Conservation (phyloP, 2,329 filamentous ascomycete genomes). For the Aspergillus unguis region DNA sequence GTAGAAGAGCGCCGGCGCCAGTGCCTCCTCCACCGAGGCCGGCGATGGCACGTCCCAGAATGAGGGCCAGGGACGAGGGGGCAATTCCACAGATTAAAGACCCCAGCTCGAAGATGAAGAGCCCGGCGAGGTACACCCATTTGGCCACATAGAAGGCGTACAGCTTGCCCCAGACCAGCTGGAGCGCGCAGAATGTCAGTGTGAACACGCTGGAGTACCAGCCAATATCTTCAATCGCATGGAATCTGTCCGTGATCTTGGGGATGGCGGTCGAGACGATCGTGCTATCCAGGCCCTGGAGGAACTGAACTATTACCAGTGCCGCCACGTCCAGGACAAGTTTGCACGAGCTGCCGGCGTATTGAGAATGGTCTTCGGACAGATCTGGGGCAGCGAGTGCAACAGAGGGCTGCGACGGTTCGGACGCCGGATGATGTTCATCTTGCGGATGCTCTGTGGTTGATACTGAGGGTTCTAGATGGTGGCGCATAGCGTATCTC, state of each 20-base stretch:
- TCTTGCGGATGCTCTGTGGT: too few relatives aligned
- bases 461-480: too few relatives aligned
- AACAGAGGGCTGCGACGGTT: too few relatives aligned
- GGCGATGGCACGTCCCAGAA: neutral
- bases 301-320: too few relatives aligned
- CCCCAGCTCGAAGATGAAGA: neutral
- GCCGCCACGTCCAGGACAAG: too few relatives aligned
- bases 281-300: slow-evolving; percentile 20
- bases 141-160: slow-evolving; percentile 5
- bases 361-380: too few relatives aligned
- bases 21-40: neutral
- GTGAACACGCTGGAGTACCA: slow-evolving; percentile 12
- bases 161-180: slow-evolving; percentile 6
- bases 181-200: slow-evolving; percentile 7
- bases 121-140: neutral
- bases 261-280: slow-evolving; percentile 37
- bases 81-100: neutral
- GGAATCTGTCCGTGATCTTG: slow-evolving; percentile 34
- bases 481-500: too few relatives aligned
- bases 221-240: slow-evolving; percentile 14
- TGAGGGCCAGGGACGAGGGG: neutral
- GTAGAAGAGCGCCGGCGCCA: neutral
- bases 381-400: too few relatives aligned
- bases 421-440: too few relatives aligned
- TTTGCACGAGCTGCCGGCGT: too few relatives aligned